Conservation (phyloP, 1,139 yeast genomes). For the Hansenula anomala region DNA sequence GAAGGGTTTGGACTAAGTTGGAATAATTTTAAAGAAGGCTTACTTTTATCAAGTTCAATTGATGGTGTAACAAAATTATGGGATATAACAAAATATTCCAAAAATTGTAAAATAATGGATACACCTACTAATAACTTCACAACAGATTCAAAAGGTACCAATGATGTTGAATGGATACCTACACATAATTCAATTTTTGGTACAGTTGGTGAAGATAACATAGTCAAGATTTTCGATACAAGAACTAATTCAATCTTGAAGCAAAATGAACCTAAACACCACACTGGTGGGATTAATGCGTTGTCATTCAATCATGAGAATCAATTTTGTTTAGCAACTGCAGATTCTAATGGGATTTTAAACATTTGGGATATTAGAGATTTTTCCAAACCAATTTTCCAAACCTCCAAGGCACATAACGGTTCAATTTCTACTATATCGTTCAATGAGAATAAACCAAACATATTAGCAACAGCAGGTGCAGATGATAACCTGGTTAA, state of each 20-base stretch:
- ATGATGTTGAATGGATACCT: conserved; percentile 59
- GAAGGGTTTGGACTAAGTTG: conserved; percentile 66
- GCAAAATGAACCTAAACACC: conserved; percentile 23
- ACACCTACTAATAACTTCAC: conserved; percentile 6
- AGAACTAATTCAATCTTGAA: conserved; percentile 25
- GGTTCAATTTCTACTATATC: conserved; percentile 64
- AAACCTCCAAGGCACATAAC: conserved; percentile 42
- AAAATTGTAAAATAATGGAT: conserved; percentile 12
- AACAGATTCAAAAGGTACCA: conserved; percentile 39
- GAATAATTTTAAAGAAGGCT: conserved; percentile 48
- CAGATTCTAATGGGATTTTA: conserved; percentile 57
- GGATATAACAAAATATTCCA: conserved; percentile 36
- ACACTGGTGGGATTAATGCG: conserved; percentile 52
- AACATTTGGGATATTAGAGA: conserved; percentile 69
- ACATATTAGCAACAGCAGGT: conserved; percentile 69
- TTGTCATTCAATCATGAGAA: conserved; percentile 59
- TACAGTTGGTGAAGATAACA: conserved; percentile 53
- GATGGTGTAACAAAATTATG: conserved; percentile 53
- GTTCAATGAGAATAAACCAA: conserved; percentile 68
- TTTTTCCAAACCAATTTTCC: conserved; percentile 24
- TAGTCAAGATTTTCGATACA: conserved; percentile 45
- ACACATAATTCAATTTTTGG: conserved; percentile 54
- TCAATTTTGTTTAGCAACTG: conserved; percentile 58
- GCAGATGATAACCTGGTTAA: conserved; percentile 62
- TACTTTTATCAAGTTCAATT: conserved; percentile 54